A percentile compares a stretch with the other conserved stretches of the same genome.
Conservation (phyloP, 768 basidiomycete species). For the Crepidotus variabilis region DNA sequence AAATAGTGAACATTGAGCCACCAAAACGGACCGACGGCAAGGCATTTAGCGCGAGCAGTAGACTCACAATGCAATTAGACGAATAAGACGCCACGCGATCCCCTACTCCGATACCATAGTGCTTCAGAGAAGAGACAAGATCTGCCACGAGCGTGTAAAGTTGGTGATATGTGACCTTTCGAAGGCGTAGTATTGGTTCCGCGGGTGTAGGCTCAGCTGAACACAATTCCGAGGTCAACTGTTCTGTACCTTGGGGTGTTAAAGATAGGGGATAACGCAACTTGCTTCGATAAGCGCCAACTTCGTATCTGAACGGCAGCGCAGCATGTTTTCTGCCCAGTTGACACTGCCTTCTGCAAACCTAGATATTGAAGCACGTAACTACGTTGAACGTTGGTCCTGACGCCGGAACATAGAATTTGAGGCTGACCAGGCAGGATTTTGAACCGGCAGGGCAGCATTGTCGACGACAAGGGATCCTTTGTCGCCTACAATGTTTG, state of each 20-base stretch:
- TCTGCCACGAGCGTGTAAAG: slow-evolving; percentile 56
- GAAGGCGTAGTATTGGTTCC: slow-evolving; percentile 37
- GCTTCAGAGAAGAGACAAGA: slow-evolving; percentile 53
- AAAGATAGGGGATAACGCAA: slow-evolving; percentile 32
- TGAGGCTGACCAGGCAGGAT: slow-evolving; percentile 59
- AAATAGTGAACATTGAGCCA: slow-evolving; percentile 11
- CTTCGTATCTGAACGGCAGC: slow-evolving; percentile 51
- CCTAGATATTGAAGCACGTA: slow-evolving; percentile 24
- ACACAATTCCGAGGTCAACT: slow-evolving; percentile 9
- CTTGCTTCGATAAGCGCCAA: slow-evolving; percentile 68
- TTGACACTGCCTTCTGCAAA: slow-evolving; percentile 62
- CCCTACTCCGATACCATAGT: slow-evolving; percentile 51
- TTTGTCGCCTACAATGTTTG: slow-evolving; percentile 58
- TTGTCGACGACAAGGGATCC: slow-evolving; percentile 58
- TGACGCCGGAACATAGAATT: slow-evolving; percentile 3
- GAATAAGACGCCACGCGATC: slow-evolving; percentile 77
- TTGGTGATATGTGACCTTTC: slow-evolving; percentile 49
- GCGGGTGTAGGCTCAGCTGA: slow-evolving; percentile 61
- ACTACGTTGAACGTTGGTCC: slow-evolving; percentile 1
- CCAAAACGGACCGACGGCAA: background rate
- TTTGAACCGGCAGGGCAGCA: slow-evolving; percentile 46
- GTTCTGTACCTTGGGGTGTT: slow-evolving; percentile 5
- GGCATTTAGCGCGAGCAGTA: background rate
- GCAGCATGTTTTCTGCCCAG: slow-evolving; percentile 81
- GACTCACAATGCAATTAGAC: slow-evolving; percentile 71